Conservation (phyloP, 129 eudicot genomes). For the Centaurea solstitialis region DNA sequence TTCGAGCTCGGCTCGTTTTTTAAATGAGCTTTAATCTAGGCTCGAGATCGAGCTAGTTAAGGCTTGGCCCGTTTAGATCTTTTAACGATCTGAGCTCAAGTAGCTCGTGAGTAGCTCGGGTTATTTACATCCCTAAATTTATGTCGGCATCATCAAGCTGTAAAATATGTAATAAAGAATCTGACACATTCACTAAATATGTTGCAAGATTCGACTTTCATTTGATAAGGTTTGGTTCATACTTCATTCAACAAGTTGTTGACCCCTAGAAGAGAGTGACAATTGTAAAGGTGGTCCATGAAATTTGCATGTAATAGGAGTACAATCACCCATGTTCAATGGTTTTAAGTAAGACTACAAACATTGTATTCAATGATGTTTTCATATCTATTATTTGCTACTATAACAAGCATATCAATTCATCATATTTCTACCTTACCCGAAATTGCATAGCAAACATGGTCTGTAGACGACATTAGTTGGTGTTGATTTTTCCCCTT, state of each 20-base stretch:
- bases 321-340: slow-evolving; percentile 10
- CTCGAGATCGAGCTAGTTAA: too few species aligned
- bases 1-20: too few species aligned
- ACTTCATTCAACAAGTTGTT: neutral
- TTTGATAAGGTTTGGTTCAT: neutral
- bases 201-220: neutral
- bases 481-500: slow-evolving; percentile 14
- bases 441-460: neutral
- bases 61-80: too few species aligned
- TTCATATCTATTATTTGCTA: neutral
- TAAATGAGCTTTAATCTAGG: too few species aligned
- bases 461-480: neutral
- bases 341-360: slow-evolving; percentile 6
- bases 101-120: too few species aligned
- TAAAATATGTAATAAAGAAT: neutral
- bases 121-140: too few species aligned
- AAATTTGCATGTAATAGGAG: slow-evolving; percentile 3
- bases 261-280: slow-evolving; percentile 11
- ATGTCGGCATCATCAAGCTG: neutral
- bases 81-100: too few species aligned
- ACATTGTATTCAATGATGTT: slow-evolving; percentile 11
- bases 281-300: slow-evolving; percentile 6
- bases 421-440: neutral
- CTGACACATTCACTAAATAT: neutral
- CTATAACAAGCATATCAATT: slow-evolving; percentile 4